Conservation (phyloP, 1,284 basidiomycete species). For the Rhodotorula mucilaginosa region DNA sequence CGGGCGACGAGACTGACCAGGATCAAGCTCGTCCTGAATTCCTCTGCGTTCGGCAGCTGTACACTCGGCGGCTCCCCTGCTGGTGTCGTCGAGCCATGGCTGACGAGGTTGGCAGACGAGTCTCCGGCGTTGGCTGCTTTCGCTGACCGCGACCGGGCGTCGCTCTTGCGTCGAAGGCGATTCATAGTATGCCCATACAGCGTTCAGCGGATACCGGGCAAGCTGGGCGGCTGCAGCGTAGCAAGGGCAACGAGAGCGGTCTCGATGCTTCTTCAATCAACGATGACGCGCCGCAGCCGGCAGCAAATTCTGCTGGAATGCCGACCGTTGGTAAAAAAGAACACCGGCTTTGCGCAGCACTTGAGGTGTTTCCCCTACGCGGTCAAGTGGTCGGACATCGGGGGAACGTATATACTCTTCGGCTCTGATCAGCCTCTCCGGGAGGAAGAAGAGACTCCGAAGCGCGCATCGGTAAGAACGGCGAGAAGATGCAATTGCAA, state of each 20-base stretch:
- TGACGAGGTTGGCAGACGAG: background rate
- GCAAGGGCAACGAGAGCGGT: no score
- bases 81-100: background rate
- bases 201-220: background rate
- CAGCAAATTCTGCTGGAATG: background rate
- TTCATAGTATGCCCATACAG: conserved; percentile 18
- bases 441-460: no score
- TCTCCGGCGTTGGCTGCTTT: background rate
- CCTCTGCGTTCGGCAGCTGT: conserved; percentile 13
- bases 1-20: conserved; percentile 2
- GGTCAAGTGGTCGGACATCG: background rate
- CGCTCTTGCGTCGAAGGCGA: conserved; percentile 29
- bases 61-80: background rate
- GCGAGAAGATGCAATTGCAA: no score
- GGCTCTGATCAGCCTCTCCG: no score
- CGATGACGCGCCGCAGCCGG: background rate
- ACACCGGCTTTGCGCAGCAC: background rate
- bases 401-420: no score
- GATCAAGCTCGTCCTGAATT: conserved; percentile 31
- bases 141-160: conserved; percentile 9
- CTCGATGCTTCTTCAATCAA: background rate
- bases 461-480: no score
- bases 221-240: background rate
- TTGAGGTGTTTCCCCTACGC: background rate
- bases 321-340: background rate